Base-by-base conservation (phyloP, 2,329 filamentous ascomycete species). In the Huntiella decipiens region DNA sequence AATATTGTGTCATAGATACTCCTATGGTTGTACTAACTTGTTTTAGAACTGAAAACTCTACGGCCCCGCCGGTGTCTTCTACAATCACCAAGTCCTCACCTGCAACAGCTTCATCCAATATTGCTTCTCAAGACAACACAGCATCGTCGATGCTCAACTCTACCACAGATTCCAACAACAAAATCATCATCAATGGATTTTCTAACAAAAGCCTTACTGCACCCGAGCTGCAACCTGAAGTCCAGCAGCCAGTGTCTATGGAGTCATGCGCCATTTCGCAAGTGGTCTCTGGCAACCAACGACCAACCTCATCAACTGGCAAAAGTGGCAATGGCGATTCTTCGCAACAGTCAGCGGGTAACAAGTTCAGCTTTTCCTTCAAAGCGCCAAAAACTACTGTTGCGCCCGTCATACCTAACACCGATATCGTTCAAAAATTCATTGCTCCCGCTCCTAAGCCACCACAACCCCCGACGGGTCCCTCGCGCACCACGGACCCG, bases 331-430 rank as follows among this genome's bases (percentile, higher is more conserved):
- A 28, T 2, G 22, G 22, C 6, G 22, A 28, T 10, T 28, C 22
- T 28, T 28, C 35, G 7, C 16, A 13, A 38, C 28, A 41, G 11
- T 28, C 39, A 8, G 22, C 19, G 28, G 40, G 35, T 13, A 40
- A 40, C 1, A 91, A 88, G 61, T 92, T 95, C 56, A 92, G 85
- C 58, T 96, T 96, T 59, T 85, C 86, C 1, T 85, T 96, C 61
- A 95, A 95, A 58, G 73, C 78, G 7, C 11, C 39, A 22, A 13
- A 13, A n/a, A 31, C 39, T 4, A 63, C 68, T 15, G 28, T 35
- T 5, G 61, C 68, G 2, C 63, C 72, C 11, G 63, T 74, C 6
- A 65, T 67, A 10, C 74, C 74, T 3, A 77, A 79, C 52, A 73
- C 70, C 2, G 75, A 79, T 52, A 79, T 79, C 45, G 77, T 75